Conservation (phyloP, 2,329 filamentous ascomycete species). For the Fusarium musae region DNA sequence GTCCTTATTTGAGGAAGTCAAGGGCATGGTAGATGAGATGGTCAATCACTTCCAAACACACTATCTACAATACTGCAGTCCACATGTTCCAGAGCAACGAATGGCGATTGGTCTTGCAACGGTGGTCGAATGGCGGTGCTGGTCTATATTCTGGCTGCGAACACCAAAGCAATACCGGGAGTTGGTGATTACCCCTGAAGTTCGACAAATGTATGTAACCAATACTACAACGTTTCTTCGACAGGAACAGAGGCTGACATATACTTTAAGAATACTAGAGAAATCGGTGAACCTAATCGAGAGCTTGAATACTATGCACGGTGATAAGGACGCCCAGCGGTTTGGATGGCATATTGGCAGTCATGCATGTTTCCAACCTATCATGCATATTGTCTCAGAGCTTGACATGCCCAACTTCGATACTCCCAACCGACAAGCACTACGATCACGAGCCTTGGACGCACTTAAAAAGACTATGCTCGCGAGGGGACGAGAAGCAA, state of each 20-base stretch:
- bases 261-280: neutral
- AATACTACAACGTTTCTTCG: too few species aligned
- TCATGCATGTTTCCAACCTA: conserved; percentile 1
- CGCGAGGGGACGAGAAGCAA: neutral
- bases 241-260: neutral
- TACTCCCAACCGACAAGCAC: neutral
- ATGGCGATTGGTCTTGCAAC: neutral
- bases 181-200: neutral
- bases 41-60: neutral
- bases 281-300: neutral
- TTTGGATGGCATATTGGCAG: neutral
- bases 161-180: neutral
- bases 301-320: neutral
- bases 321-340: neutral
- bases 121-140: neutral
- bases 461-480: neutral
- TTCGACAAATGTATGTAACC: neutral
- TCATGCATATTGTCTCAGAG: conserved; percentile 1
- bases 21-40: neutral
- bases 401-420: neutral
- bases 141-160: conserved; percentile 3
- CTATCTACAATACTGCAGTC: neutral
- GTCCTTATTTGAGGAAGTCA: neutral
- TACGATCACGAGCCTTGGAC: neutral
- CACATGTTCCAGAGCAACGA: neutral